Percentiles rank a stretch among this genome's conserved stretches.
These are phyloP conservation scores for Wakefieldia striispora DNA, from an alignment of 768 basidiomycete genomes.

Conservation along the genomic window DNA sequence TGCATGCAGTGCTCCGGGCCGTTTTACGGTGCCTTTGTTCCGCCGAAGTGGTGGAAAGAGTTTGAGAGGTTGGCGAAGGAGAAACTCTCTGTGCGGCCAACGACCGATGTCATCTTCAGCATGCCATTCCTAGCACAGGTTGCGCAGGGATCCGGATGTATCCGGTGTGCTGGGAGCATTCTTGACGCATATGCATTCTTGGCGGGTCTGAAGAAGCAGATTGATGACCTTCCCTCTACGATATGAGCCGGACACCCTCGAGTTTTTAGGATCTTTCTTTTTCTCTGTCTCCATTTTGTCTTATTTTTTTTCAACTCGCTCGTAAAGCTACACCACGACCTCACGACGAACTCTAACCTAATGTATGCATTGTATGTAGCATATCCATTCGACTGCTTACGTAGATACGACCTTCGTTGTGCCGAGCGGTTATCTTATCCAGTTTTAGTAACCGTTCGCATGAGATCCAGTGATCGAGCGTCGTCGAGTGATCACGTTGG, in stretches of 20 bases:
- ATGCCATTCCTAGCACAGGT: constrained; percentile 56
- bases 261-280: too few relatives aligned
- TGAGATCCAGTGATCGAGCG: constrained; percentile 9
- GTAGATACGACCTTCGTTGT: too few relatives aligned
- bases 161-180: constrained; percentile 65
- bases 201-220: constrained; percentile 49
- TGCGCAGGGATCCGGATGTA: constrained; percentile 51
- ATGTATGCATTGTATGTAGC: too few relatives aligned
- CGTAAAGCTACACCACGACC: not conserved
- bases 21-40: constrained; percentile 41
- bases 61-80: constrained; percentile 55
- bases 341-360: too few relatives aligned
- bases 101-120: constrained; percentile 58
- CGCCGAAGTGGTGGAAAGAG: constrained; percentile 69
- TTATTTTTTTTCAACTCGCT: not conserved
- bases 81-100: constrained; percentile 56
- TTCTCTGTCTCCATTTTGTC: too few relatives aligned
- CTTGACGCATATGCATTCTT: constrained; percentile 60
- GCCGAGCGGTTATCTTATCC: not conserved
- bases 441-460: not conserved
- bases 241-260: constrained; percentile 37
- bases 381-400: too few relatives aligned
- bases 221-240: constrained; percentile 51
- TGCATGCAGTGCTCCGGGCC: constrained; percentile 69
- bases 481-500: too few relatives aligned